Evolutionary conservation across 2,329 filamentous ascomycete species (phyloP).

Genomic region (Colletotrichum abscissum): DNA sequence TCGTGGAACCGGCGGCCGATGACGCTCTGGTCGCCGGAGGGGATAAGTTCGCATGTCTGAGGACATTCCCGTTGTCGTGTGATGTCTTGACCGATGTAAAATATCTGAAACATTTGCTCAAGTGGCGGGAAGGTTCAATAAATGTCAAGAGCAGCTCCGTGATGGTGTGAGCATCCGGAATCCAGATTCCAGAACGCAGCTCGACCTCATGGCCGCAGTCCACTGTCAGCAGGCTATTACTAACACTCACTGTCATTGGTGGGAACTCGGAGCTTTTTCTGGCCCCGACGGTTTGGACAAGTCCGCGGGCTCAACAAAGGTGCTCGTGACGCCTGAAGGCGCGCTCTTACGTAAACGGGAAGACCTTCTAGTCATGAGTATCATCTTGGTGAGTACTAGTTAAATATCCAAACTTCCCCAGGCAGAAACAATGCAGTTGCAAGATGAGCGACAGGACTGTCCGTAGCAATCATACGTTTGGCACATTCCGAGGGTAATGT

Average conservation of each 20-base stretch:
- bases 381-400: not conserved
- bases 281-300: not conserved
- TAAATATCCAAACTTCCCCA: no score
- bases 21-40: slow-evolving; percentile 42
- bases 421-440: not conserved
- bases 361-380: not conserved
- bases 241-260: not conserved
- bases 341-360: no score
- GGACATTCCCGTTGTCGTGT: not conserved
- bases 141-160: no score
- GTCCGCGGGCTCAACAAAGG: not conserved
- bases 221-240: not conserved
- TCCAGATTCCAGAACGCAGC: no score
- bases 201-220: not conserved
- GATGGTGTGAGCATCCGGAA: no score
- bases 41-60: slow-evolving; percentile 41
- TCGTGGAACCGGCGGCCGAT: slow-evolving; percentile 44
- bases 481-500: no score
- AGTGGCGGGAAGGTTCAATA: no score
- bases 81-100: no score
- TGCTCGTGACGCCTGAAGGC: not conserved
- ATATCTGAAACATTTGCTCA: no score
- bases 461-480: no score
- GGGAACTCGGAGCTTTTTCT: not conserved
- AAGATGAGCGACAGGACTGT: not conserved